Percentiles rank a stretch among this genome's conserved stretches.
These are phyloP conservation scores for Schizosaccharomyces japonicus DNA, from an alignment of 805 yeast species.

Conservation along the genomic window DNA sequence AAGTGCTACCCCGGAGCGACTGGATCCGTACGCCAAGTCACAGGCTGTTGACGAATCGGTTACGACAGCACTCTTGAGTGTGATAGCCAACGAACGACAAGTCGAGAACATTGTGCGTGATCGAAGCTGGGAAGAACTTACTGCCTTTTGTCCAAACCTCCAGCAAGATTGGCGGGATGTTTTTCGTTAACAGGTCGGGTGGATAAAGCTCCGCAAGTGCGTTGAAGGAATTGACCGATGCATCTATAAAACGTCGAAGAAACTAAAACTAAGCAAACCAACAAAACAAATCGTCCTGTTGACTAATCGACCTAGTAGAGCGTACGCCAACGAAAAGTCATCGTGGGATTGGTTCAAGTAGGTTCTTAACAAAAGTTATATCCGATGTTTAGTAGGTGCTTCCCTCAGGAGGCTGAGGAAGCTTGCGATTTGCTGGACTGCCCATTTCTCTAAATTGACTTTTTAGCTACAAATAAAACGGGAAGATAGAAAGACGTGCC, in stretches of 20 bases:
- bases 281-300: too few species aligned
- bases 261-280: too few species aligned
- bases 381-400: slow-evolving; percentile 9
- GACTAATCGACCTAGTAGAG: too few species aligned
- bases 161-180: background rate
- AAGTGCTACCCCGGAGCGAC: background rate
- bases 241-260: too few species aligned
- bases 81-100: background rate
- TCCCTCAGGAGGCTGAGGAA: slow-evolving; percentile 84
- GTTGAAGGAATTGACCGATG: too few species aligned
- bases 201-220: too few species aligned
- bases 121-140: background rate
- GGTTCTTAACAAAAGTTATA: too few species aligned
- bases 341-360: too few species aligned
- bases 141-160: background rate
- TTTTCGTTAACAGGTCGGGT: too few species aligned
- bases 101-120: background rate
- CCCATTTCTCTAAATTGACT: slow-evolving; percentile 44
- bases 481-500: too few species aligned
- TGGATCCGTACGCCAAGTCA: background rate
- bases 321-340: too few species aligned
- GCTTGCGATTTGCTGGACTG: slow-evolving; percentile 49
- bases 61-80: background rate
- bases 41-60: background rate
- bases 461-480: slow-evolving; percentile 6